Base-by-base conservation (phyloP, 106 monocot species). In the Ottelia alismoides region DNA sequence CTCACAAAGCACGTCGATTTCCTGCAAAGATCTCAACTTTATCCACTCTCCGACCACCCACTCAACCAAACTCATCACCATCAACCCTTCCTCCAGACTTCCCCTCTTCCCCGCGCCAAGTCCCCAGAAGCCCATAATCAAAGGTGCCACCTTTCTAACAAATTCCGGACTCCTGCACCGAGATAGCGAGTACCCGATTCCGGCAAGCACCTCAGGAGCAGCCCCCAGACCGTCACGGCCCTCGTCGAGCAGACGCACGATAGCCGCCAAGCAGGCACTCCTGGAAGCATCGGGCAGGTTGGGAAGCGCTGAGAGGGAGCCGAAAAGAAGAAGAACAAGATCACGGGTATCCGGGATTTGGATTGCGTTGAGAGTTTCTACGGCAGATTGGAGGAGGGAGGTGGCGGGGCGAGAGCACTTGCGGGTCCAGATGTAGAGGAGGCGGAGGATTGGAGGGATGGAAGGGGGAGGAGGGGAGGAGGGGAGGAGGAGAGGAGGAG, bases 51-150 rank as follows among this genome's bases (percentile, higher is more conserved):
- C 45, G 27, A 80, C 70, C 46, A 71, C 26, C 98, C 90, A 99
- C 54, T 99, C 90, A 25, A 78, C 44, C 59, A 99, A 66, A 27
- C 55, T 47, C 10, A 99, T 64, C 22, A 90, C 17, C 85, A 90
- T 82, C 18, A 86, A 48, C 40, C 85, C 89, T 53, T 78, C 52
- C 14, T 21, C 18, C 11, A 85, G 30, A 14, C 58, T 54, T 46
- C 21, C 50, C 45, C 35, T n/a, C n/a, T 2, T 28, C 56, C 27
- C 1, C 10, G 11, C 32, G 10, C 16, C 10, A 6, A 6, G 6
- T 6, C 40, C 16, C 76, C 86, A 76, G 35, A 76, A 61, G n/a
- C 60, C 43, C 11, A 84, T 30, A 53, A 96, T 30, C 20, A 31
- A 76, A 1, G n/a, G 30, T 7, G 80, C 3, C 10, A 89, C 50